A percentile compares a stretch with the other conserved stretches of the same genome.
Evolutionary conservation across 495 filamentous ascomycete genomes (phyloP).

Genomic region (Tuber aestivum): DNA sequence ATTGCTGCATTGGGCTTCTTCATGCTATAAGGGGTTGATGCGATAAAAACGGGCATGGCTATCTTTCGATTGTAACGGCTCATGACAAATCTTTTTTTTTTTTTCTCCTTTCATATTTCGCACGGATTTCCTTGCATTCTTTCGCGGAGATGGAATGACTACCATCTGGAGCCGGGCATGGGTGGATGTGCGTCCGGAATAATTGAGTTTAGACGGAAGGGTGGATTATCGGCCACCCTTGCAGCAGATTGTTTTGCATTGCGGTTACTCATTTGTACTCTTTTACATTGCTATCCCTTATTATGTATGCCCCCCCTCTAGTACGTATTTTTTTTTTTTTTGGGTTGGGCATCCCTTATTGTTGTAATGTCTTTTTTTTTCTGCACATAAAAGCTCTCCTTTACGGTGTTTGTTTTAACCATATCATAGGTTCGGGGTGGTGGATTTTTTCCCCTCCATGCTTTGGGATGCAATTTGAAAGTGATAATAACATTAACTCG

Average conservation of each 20-base stretch:
- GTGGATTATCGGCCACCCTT: background rate
- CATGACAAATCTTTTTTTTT: conserved; percentile 8
- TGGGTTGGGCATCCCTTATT: background rate
- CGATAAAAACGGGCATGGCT: background rate
- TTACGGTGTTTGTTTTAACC: background rate
- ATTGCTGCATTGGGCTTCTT: conserved; percentile 31
- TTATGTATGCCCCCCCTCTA: background rate
- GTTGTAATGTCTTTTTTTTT: background rate
- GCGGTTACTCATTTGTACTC: background rate
- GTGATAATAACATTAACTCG: background rate
- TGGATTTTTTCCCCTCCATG: background rate
- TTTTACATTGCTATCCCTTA: background rate
- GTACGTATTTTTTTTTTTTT: background rate
- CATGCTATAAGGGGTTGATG: conserved; percentile 20
- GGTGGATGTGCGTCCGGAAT: background rate
- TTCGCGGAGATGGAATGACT: conserved; percentile 18
- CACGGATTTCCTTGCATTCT: conserved; percentile 26
- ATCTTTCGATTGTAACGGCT: background rate
- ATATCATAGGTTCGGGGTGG: background rate
- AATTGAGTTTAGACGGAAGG: background rate
- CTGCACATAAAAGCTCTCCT: conserved; percentile 2
- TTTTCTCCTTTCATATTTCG: background rate
- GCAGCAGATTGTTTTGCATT: background rate
- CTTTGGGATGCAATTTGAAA: background rate
- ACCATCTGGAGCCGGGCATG: background rate